Conservation (phyloP, 306 rosid species). For the Astragalus glycyphyllos region DNA sequence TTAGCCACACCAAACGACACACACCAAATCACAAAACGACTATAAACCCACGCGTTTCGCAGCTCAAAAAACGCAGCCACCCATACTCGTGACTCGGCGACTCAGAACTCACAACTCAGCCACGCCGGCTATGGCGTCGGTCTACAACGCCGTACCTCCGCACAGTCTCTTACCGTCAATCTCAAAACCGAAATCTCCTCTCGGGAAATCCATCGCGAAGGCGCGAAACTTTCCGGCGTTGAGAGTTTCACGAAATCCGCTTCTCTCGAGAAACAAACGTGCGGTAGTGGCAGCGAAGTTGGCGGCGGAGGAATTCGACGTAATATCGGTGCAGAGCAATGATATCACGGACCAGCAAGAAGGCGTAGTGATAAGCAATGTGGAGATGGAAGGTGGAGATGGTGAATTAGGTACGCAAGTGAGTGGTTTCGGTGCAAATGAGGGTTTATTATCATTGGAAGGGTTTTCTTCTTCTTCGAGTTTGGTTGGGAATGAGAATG, state of each 20-base stretch:
- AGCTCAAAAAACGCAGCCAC: neutral
- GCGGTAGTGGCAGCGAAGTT: conserved; percentile 43
- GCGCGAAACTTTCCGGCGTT: conserved; percentile 30
- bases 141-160: conserved; percentile 61
- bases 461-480: conserved; percentile 71
- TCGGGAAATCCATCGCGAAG: conserved; percentile 29
- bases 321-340: conserved; percentile 63
- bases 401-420: conserved; percentile 69
- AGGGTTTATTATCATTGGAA: conserved; percentile 72
- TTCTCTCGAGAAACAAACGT: conserved; percentile 47
- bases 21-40: conserved; percentile 13
- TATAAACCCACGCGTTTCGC: conserved; percentile 19
- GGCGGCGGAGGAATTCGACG: conserved; percentile 61
- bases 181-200: conserved; percentile 36
- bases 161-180: conserved; percentile 56
- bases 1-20: neutral
- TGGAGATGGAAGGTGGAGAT: conserved; percentile 63
- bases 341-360: conserved; percentile 75
- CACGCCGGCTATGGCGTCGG: conserved; percentile 63
- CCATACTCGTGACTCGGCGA: conserved; percentile 34
- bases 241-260: conserved; percentile 31
- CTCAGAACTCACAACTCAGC: conserved; percentile 49
- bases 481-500: conserved; percentile 57
- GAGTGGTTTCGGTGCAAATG: conserved; percentile 65
- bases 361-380: conserved; percentile 60